These are phyloP conservation scores for Beauveria brongniartii DNA, from an alignment of 2,329 filamentous ascomycete genomes.

Conservation along the genomic window DNA sequence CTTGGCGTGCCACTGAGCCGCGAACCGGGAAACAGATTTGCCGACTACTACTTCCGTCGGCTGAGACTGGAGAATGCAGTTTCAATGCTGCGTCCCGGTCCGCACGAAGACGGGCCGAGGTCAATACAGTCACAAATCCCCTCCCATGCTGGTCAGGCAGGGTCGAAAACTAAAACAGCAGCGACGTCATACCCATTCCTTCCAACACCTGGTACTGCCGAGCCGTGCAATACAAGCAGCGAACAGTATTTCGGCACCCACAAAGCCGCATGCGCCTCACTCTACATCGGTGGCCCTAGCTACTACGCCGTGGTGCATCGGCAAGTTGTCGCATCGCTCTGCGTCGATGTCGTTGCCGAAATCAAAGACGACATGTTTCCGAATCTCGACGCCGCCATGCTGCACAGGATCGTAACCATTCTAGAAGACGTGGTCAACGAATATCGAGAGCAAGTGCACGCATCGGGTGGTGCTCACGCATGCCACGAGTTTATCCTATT, in stretches of 20 bases:
- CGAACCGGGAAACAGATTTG: too few relatives aligned
- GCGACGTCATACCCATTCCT: background rate
- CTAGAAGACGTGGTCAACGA: background rate
- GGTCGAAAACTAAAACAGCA: background rate
- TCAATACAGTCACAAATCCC: too few relatives aligned
- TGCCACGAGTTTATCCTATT: background rate
- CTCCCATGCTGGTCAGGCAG: background rate
- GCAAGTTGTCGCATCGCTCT: conserved; percentile 8
- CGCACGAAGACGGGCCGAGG: background rate
- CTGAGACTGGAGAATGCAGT: background rate
- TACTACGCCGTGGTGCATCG: conserved; percentile 10
- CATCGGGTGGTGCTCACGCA: background rate
- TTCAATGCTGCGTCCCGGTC: background rate
- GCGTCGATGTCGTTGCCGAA: conserved; percentile 11
- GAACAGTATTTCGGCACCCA: background rate
- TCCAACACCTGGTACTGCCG: background rate
- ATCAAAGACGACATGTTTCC: conserved; percentile 12
- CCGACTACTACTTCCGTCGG: background rate
- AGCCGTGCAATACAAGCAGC: background rate
- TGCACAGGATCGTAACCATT: background rate
- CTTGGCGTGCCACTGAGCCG: conserved; percentile 27
- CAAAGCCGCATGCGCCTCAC: background rate
- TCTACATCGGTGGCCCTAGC: conserved; percentile 8
- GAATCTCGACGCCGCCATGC: conserved; percentile 7
- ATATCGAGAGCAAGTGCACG: background rate